Evolutionary conservation across 2,329 filamentous ascomycete genomes (phyloP), one percentile per base, ranked within the genome.

Genomic region (Pseudocercospora fijiensis): DNA sequence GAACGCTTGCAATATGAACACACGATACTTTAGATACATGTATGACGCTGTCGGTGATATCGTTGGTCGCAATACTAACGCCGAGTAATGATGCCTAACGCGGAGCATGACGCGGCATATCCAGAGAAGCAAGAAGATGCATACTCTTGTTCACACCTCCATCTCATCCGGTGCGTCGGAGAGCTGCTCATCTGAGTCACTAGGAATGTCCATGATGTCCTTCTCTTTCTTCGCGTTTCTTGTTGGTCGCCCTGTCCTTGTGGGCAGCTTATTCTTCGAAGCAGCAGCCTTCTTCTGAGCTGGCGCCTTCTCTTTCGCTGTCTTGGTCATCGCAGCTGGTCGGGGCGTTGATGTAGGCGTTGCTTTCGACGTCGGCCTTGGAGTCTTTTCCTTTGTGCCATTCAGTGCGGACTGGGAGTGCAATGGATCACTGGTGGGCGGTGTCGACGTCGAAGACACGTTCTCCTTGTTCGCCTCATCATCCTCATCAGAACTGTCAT

Each of bases 391-490:
- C 37, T 55, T 65, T 57, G 28, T 43, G 16, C 41, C 58, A 37
- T 20, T 41, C 27, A 28, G 11, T 22, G 28, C 24, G 58, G 24
- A 49, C 53, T 22, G 57, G 26, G 57, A 59, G 10, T 65, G 67
- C 9, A 64, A 60, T 7, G 70, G 70, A 58, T 75, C 69, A 59
- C 71, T 74, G 10, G 69, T 73, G 3, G 73, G 72, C 30, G 73
- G 72, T 13, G 72, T 75, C 2, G 68, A 70, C 16, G 72, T 75
- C 0, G 68, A 70, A 20, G 68, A 69, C 41, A 64, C 52, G 20
- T 73, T 67, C 60, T 71, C 71, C 58, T 72, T 70, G 45, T 73
- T 67, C 18, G 63, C 68, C 47, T 72, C 70, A 4, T 69, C 66
- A 10, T 66, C 67, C 22, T 68, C 69, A 11, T 69, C 67, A 10